These are phyloP conservation scores for Ceratobasidium sp. DNA, from an alignment of 1,284 basidiomycete genomes.

Conservation along the genomic window DNA sequence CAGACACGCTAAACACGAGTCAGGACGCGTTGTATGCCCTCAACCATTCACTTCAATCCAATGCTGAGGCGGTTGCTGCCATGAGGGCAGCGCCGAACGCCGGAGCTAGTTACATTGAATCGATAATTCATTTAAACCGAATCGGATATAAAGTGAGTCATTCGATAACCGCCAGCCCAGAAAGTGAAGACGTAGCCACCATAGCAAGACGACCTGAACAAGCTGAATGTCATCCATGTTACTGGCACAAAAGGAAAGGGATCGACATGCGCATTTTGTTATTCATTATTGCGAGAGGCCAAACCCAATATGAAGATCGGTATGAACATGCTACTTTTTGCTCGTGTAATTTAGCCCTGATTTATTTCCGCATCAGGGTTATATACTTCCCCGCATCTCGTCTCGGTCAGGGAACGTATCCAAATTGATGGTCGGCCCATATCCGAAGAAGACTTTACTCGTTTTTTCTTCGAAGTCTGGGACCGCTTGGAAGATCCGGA, in stretches of 20 bases:
- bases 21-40: constrained; percentile 83
- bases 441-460: constrained; percentile 85
- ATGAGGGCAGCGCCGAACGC: constrained; percentile 72
- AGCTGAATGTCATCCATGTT: constrained; percentile 92
- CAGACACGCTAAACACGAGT: not conserved
- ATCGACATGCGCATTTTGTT: constrained; percentile 91
- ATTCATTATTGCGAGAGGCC: constrained; percentile 71
- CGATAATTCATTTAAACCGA: constrained; percentile 85
- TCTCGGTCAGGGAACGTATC: constrained; percentile 95
- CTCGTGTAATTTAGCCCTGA: not conserved
- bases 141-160: constrained; percentile 82
- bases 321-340: constrained; percentile 49
- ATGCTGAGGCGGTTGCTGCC: constrained; percentile 89
- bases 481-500: constrained; percentile 66
- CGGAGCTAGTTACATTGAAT: constrained; percentile 82
- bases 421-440: constrained; percentile 91
- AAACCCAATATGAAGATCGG: constrained; percentile 76
- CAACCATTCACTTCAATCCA: constrained; percentile 87
- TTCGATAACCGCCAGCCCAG: constrained; percentile 23
- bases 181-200: constrained; percentile 32
- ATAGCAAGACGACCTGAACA: constrained; percentile 83
- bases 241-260: constrained; percentile 99
- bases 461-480: constrained; percentile 98
- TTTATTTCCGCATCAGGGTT: constrained; percentile 61
- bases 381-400: constrained; percentile 96